Evolutionary conservation across 2,329 filamentous ascomycete species (phyloP).

Genomic region (Diplodia mutila): DNA sequence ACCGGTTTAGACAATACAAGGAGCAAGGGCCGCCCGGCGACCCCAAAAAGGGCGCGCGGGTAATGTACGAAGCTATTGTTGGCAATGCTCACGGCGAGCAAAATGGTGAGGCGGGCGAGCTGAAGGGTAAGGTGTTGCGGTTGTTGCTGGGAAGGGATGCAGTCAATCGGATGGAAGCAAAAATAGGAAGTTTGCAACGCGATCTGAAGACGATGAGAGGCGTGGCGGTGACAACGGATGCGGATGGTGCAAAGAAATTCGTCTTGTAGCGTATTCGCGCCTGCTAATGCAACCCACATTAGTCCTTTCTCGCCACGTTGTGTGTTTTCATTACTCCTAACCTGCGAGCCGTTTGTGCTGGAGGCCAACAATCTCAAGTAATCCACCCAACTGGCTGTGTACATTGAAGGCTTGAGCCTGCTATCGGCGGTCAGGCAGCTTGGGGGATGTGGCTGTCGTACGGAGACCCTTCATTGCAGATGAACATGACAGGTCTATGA

Average conservation of each 20-base stretch:
- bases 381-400: no score
- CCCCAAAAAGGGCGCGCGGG: conserved; percentile 55
- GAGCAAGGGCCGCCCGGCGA: conserved; percentile 56
- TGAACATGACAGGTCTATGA: no score
- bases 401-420: no score
- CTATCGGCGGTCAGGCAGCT: no score
- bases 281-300: no score
- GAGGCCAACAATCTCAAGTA: no score
- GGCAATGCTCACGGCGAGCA: neutral
- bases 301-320: no score
- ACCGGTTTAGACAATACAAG: neutral
- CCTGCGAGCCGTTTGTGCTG: no score
- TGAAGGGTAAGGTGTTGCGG: neutral
- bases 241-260: neutral
- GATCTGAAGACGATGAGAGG: neutral
- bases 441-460: no score
- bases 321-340: no score
- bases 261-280: no score
- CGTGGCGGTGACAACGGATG: neutral
- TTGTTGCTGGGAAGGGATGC: neutral
- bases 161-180: neutral
- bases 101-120: neutral
- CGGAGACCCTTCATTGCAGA: no score
- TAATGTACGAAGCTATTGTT: conserved; percentile 59
- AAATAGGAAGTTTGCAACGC: neutral